Conservation (phyloP, 1,284 basidiomycete genomes). For the Ustilago trichophora region DNA sequence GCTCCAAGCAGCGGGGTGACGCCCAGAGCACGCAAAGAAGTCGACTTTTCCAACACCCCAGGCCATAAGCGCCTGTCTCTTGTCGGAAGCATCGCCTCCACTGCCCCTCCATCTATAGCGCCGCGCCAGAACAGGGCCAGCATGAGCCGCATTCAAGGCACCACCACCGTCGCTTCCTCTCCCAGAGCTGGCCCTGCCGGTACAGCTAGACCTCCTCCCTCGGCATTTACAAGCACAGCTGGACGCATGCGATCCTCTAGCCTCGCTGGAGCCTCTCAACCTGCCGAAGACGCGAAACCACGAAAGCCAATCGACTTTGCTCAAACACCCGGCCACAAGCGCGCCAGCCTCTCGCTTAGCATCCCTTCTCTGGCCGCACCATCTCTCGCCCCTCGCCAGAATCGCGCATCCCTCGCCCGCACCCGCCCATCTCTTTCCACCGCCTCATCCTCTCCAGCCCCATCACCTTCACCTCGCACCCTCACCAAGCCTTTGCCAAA, state of each 20-base stretch:
- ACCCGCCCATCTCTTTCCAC: not conserved
- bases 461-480: too few species aligned
- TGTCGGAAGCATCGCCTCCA: conserved; percentile 11
- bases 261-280: too few species aligned
- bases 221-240: too few species aligned
- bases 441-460: not conserved
- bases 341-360: conserved; percentile 10
- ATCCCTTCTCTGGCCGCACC: conserved; percentile 45
- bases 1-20: not conserved
- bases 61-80: conserved; percentile 43
- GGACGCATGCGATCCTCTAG: too few species aligned
- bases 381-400: conserved; percentile 29
- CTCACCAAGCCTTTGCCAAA: too few species aligned
- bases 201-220: too few species aligned
- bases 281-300: not conserved
- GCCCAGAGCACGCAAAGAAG: conserved; percentile 12
- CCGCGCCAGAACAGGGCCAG: conserved; percentile 33
- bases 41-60: conserved; percentile 50
- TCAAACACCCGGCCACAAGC: conserved; percentile 52
- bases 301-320: conserved; percentile 32
- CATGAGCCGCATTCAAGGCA: conserved; percentile 8
- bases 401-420: conserved; percentile 28
- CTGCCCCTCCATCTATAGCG: conserved; percentile 23
- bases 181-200: too few species aligned
- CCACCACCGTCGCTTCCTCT: not conserved